Evolutionary conservation across 345 rosid genomes (phyloP).

Genomic region (Zanthoxylum bungeanum): DNA sequence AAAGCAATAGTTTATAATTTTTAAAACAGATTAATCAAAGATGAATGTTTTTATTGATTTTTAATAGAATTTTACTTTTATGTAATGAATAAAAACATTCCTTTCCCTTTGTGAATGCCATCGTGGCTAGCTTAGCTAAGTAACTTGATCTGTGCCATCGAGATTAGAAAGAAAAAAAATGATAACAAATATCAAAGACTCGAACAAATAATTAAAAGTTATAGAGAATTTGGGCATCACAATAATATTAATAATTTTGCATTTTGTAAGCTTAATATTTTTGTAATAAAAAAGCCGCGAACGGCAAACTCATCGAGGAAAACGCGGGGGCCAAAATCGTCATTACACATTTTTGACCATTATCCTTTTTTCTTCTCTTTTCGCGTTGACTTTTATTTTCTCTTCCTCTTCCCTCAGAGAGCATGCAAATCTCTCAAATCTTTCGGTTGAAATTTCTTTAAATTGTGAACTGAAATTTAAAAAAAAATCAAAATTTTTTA

Average conservation of each 20-base stretch:
- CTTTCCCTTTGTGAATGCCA: no score
- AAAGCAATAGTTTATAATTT: no score
- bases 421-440: background rate
- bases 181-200: background rate
- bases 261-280: no score
- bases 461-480: slow-evolving; percentile 1
- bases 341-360: background rate
- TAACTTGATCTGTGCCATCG: background rate
- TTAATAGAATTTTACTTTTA: no score
- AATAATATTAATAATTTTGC: no score
- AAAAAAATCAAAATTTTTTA: background rate
- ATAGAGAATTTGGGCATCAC: no score
- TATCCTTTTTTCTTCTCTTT: background rate
- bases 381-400: background rate
- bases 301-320: no score
- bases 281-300: background rate
- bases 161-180: no score
- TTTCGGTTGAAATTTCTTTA: background rate
- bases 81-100: no score
- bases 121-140: background rate
- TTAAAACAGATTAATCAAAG: no score
- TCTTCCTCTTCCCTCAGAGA: background rate
- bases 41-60: no score
- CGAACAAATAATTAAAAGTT: no score
- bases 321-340: background rate